Evolutionary conservation across 2,329 filamentous ascomycete species (phyloP), one percentile per base, ranked within the genome.

Genomic region (Cordyceps cicadae): DNA sequence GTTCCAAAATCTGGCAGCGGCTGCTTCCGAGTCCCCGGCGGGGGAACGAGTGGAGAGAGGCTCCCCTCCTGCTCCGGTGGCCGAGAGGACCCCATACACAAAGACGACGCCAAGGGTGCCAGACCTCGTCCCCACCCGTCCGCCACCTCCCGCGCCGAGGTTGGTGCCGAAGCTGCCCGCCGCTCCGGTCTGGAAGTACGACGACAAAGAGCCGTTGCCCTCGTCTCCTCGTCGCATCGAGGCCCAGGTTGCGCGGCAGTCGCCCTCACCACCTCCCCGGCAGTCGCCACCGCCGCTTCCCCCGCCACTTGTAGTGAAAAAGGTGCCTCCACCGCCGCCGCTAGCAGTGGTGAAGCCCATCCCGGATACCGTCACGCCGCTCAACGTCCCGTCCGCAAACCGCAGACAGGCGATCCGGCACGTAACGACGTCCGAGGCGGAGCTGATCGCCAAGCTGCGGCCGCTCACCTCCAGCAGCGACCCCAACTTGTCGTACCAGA

Each of bases 401-500:
- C 53, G 60, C 5, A 26, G 60, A 15, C 60, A 61, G 29, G 53
- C 46, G 3, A 17, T 61, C 14, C 60, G 54, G n/a, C 60, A 56
- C n/a, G 53, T 57, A 15, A 95, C 90, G 67, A 97, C 99, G 92
- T 90, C 90, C 9, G 94, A 99, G 76, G 88, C 84, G 65, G 93
- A 99, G 74, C 93, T 99, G 60, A 97, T 99, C 93, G 87, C 90
- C 65, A 94, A 92, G 71, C 82, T 99, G 56, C 89, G 92, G 71
- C 90, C 96, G 66, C 92, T 94, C 7, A 94, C 99, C 1, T 97
- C 92, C 63, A 94, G 95, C 73, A 92, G 96, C 63, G 92, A 95
- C 70, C 94, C 94, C 56, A 89, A 94, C 68, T 80, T 95, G 65
- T 96, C 92, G 24, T 99, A 99, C 78, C 92, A 92, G 70, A 99